Conservation (phyloP, 768 basidiomycete species). For the Floccularia luteovirens region DNA sequence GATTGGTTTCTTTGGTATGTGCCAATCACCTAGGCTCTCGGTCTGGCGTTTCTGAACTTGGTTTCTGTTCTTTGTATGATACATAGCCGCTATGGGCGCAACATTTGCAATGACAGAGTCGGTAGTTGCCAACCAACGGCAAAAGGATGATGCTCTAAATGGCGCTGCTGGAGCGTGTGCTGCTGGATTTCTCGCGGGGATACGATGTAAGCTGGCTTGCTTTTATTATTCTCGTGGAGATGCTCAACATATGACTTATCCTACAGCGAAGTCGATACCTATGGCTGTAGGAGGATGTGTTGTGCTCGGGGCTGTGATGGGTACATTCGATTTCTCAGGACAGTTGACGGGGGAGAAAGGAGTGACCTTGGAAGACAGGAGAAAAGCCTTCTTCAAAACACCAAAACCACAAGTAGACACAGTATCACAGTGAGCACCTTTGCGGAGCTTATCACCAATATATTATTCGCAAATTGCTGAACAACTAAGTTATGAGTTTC, state of each 20-base stretch:
- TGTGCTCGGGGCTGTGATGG: constrained; percentile 71
- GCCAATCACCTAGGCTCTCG: no score
- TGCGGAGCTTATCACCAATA: no score
- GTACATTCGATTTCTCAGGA: constrained; percentile 76
- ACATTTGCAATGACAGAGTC: constrained; percentile 82
- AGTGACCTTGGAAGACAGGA: constrained; percentile 53
- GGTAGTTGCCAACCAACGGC: constrained; percentile 71
- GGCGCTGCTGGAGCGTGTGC: constrained; percentile 86
- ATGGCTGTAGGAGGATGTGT: constrained; percentile 75
- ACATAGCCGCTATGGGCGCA: constrained; percentile 79
- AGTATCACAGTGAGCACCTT: constrained; percentile 17
- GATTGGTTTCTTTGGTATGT: constrained; percentile 86
- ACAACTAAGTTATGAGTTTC: no score
- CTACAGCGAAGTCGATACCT: constrained; percentile 74
- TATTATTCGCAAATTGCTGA: no score
- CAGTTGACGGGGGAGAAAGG: constrained; percentile 41
- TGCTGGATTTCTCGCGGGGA: constrained; percentile 85
- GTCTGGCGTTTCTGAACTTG: not conserved
- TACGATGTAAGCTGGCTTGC: constrained; percentile 53
- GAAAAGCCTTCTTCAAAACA: constrained; percentile 80
- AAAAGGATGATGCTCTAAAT: constrained; percentile 74
- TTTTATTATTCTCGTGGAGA: no score
- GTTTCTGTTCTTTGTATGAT: not conserved
- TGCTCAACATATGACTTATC: no score
- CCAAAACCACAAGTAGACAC: constrained; percentile 29